Base-by-base conservation (phyloP, 768 basidiomycete genomes). In the Calvatia gigantea region DNA sequence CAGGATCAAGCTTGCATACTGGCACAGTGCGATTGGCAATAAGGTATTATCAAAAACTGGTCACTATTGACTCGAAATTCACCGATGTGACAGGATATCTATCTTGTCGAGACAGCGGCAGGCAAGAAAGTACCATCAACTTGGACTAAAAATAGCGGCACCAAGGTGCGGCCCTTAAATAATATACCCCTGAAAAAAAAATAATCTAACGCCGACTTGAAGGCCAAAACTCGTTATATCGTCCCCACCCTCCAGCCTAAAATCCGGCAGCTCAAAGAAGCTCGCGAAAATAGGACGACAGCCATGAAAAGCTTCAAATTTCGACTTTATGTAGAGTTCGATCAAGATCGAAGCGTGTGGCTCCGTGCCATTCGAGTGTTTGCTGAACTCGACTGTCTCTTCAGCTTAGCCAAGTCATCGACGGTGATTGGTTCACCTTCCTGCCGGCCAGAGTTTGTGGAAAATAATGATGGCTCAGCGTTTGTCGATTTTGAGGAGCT, bases 311-410 rank as follows among this genome's bases (percentile, higher is more conserved):
- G 83, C 8, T 99, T 98, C 75, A 91, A 87, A 66, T 80, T 75
- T 64, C 82, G 86, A 35, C 73, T 95, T 15, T 96, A 79, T 62
- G 80, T 75, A 27, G 90, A 93, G 69, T 94, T 95, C 62, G 91
- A 93, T 66, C 70, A 78, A 3, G 91, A 95, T 65, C 85, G 91
- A 41, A 76, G 81, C 12, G 71, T 87, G 14, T 96, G 92, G 91
- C 70, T 94, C 64, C 83, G 86, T n/a, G 84, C 87, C 9, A 79
- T 94, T 59, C 84, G 91, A 33, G 85, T 92, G 14, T 80, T 96
- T 47, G 89, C 97, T 6, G 95, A 99, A 72, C 77, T 99, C n/a
- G 97, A 99, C 69, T 99, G 97, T 69, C 73, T 99, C 19, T 85
- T 96, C 68, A 92, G 91, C 61, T 73, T 98, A 44, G 90, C 96